phyloP scores from a whole-genome alignment of 169 alveolate genomes.

The Cyclospora cayetanensis region DNA sequence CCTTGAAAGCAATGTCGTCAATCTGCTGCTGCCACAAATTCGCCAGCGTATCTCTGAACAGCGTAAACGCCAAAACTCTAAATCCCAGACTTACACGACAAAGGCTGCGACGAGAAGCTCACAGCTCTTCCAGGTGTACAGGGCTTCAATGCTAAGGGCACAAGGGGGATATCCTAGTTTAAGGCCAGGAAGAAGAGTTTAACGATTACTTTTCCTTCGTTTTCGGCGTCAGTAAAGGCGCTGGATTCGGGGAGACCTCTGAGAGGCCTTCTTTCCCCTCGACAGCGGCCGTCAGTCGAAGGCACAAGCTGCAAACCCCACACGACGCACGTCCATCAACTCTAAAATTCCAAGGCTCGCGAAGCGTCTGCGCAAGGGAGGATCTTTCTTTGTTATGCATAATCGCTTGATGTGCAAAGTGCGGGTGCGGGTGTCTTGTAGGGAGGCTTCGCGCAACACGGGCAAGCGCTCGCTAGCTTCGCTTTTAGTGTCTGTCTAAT shows the following conservation, averaged over 20 bases:
- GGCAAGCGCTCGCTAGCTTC: too few species aligned
- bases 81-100: background rate
- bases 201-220: background rate
- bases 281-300: conserved; percentile 16
- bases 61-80: background rate
- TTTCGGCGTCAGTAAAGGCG: background rate
- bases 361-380: too few species aligned
- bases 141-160: too few species aligned
- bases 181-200: too few species aligned
- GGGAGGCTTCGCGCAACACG: too few species aligned
- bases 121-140: background rate
- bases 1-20: conserved; percentile 40
- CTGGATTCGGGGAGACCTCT: background rate
- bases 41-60: conserved; percentile 14
- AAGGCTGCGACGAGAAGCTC: background rate
- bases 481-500: too few species aligned
- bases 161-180: too few species aligned
- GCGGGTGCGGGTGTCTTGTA: too few species aligned
- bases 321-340: too few species aligned
- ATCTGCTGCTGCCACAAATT: conserved; percentile 20
- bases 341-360: too few species aligned
- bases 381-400: too few species aligned
- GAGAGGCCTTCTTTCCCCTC: background rate
- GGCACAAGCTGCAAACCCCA: background rate
- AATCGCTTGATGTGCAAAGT: too few species aligned